These are phyloP conservation scores for Hemerocallis citrina DNA, from an alignment of 106 monocot species.

Conservation along the genomic window DNA sequence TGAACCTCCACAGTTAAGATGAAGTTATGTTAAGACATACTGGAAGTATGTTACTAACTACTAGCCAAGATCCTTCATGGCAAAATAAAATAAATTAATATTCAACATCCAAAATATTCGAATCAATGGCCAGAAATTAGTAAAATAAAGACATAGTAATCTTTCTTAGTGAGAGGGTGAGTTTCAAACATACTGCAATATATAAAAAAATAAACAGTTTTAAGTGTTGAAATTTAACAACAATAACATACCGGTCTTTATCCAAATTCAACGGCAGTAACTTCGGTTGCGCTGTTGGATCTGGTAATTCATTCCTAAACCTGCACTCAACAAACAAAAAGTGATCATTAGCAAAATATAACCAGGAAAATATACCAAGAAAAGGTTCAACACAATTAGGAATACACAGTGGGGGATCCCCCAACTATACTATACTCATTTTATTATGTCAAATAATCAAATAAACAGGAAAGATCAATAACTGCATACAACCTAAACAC, in stretches of 20 bases:
- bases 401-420: background rate
- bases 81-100: background rate
- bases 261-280: slow-evolving; percentile 37
- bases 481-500: background rate
- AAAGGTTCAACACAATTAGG: background rate
- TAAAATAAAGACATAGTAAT: no score
- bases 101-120: no score
- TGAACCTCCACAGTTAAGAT: background rate
- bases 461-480: background rate
- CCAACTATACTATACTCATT: no score
- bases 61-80: background rate
- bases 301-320: slow-evolving; percentile 37
- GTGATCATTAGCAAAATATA: background rate
- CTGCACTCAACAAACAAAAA: slow-evolving; percentile 20
- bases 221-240: background rate
- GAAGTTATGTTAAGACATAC: no score
- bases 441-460: background rate
- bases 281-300: slow-evolving; percentile 70
- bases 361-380: background rate
- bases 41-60: background rate
- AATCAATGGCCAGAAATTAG: no score
- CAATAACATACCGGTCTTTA: slow-evolving; percentile 45
- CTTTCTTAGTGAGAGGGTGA: background rate
- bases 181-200: background rate
- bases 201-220: background rate